A percentile compares a stretch with the other conserved stretches of the same genome.
Evolutionary conservation across 139 green algal species (phyloP).

Genomic region (Closterium sp.): DNA sequence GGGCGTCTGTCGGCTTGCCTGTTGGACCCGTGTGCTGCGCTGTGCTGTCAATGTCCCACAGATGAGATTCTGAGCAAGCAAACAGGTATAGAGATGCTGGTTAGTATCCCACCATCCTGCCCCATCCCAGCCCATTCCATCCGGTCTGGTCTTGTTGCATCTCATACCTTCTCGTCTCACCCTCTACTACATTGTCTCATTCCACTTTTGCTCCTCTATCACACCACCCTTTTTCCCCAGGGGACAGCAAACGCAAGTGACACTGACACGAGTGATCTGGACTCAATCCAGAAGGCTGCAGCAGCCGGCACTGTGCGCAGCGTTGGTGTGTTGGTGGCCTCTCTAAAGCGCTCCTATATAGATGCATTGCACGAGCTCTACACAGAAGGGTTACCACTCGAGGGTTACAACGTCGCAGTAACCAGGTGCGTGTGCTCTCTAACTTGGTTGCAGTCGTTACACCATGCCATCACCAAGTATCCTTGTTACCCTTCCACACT

Average conservation of each 20-base stretch:
- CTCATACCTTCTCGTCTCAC: not conserved
- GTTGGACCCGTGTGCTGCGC: too few species aligned
- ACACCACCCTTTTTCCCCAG: too few species aligned
- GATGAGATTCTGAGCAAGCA: too few species aligned
- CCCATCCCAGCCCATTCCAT: not conserved
- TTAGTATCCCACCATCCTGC: not conserved
- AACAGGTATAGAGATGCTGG: not conserved
- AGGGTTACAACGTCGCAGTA: not conserved
- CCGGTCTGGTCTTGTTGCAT: not conserved
- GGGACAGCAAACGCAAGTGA: not conserved
- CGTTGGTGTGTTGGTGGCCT: not conserved
- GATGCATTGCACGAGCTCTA: not conserved
- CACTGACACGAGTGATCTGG: too few species aligned
- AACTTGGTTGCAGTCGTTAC: too few species aligned
- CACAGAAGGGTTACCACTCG: not conserved
- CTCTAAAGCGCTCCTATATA: not conserved
- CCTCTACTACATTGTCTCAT: not conserved
- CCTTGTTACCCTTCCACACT: too few species aligned
- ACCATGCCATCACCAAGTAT: too few species aligned
- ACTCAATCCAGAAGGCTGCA: not conserved
- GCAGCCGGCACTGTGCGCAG: not conserved
- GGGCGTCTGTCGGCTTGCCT: too few species aligned
- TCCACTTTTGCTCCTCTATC: too few species aligned
- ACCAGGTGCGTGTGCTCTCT: not conserved
- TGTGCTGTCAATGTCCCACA: too few species aligned